Percentiles rank a stretch among this genome's conserved stretches.
These are phyloP conservation scores for Macroventuria anomochaeta DNA, from an alignment of 2,329 filamentous ascomycete genomes.

Conservation along the genomic window DNA sequence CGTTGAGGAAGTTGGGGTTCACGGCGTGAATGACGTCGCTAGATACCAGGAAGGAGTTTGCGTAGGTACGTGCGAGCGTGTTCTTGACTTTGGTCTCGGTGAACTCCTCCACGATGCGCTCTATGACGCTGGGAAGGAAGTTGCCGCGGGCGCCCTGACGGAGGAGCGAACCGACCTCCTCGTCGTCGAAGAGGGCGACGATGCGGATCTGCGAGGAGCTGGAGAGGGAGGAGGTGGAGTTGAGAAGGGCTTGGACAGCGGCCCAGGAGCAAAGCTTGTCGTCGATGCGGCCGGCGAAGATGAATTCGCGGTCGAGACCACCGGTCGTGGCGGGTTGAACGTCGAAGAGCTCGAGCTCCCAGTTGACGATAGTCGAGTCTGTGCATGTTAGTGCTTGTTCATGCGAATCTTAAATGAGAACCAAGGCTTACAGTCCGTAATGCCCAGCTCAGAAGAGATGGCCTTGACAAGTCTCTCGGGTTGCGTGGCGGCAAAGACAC, in stretches of 20 bases:
- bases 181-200: constrained; percentile 93
- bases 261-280: constrained; percentile 98
- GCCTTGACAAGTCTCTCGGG: constrained; percentile 83
- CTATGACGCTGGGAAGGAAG: constrained; percentile 81
- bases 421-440: constrained; percentile 62
- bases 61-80: constrained; percentile 80
- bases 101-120: constrained; percentile 78
- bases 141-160: constrained; percentile 90
- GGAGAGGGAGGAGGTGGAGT: constrained; percentile 59
- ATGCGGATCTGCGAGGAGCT: constrained; percentile 79
- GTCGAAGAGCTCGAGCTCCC: constrained; percentile 97
- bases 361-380: constrained; percentile 80
- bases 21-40: constrained; percentile 94
- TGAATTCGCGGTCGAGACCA: constrained; percentile 89
- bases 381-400: constrained; percentile 21
- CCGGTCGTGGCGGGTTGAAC: constrained; percentile 82
- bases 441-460: constrained; percentile 78
- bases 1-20: constrained; percentile 88
- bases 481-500: constrained; percentile 81
- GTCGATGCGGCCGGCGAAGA: constrained; percentile 93
- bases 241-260: constrained; percentile 82
- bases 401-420: no score
- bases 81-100: constrained; percentile 55
- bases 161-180: constrained; percentile 91
- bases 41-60: constrained; percentile 89